Conservation (phyloP, 495 filamentous ascomycete species). For the Podospora australis region DNA sequence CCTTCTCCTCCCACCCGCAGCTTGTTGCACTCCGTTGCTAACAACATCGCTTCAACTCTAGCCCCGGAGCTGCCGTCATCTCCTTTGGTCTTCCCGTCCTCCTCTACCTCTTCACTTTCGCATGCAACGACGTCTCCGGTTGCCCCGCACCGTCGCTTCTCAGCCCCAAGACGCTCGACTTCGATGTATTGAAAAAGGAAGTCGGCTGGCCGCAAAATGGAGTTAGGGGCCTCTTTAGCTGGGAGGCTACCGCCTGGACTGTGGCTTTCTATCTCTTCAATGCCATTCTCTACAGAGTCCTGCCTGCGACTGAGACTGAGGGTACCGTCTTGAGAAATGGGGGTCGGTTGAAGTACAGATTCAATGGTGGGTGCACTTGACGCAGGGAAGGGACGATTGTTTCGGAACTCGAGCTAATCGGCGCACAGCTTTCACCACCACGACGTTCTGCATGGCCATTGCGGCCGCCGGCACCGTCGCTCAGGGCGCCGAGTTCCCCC, state of each 20-base stretch:
- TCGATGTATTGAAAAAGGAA: constrained; percentile 67
- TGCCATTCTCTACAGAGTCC: constrained; percentile 63
- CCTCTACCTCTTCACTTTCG: constrained; percentile 68
- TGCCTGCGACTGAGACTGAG: constrained; percentile 67
- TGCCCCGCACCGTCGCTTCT: constrained; percentile 86
- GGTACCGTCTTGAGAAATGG: constrained; percentile 66
- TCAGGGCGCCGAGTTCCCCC: constrained; percentile 71
- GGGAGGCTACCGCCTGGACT: constrained; percentile 57
- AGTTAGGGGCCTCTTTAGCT: constrained; percentile 52
- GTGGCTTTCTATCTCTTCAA: constrained; percentile 76
- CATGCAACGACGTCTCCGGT: constrained; percentile 88
- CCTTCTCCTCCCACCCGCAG: neutral
- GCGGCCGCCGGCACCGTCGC: constrained; percentile 65
- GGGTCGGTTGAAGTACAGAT: constrained; percentile 75
- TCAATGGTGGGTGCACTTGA: constrained; percentile 60
- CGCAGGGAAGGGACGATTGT: neutral
- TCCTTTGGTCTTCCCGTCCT: constrained; percentile 69
- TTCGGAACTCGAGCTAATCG: constrained; percentile 1
- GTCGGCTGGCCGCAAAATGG: constrained; percentile 71
- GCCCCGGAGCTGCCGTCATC: constrained; percentile 67
- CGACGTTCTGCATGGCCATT: constrained; percentile 59
- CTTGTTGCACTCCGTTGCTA: neutral
- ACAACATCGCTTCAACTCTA: constrained; percentile 33
- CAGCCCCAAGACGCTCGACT: constrained; percentile 61
- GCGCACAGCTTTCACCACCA: constrained; percentile 65